Percentiles rank a stretch among this genome's conserved stretches.
phyloP scores from a whole-genome alignment of 371 early-diverging fungal species.

The Apophysomyces ossiformis region DNA sequence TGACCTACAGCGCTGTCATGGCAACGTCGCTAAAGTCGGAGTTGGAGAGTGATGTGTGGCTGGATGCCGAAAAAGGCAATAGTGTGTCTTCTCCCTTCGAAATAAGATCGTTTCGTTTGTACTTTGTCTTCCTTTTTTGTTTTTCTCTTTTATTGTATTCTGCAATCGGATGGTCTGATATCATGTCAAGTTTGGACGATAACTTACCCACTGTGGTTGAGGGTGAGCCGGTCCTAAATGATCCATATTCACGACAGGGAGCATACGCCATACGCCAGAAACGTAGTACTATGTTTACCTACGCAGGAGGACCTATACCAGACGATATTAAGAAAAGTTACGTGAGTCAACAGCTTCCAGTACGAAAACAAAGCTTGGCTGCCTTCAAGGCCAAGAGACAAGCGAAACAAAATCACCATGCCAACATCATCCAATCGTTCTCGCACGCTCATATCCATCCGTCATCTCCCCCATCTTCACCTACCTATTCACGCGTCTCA shows the following conservation, averaged over 20 bases:
- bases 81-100: not conserved
- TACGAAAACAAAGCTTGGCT: slow-evolving; percentile 50
- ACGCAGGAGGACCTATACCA: slow-evolving; percentile 34
- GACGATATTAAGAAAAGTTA: slow-evolving; percentile 43
- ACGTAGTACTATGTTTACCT: slow-evolving; percentile 1
- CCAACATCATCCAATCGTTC: not conserved
- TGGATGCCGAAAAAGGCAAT: slow-evolving; percentile 6
- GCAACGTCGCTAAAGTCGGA: too few species aligned
- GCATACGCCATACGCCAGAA: slow-evolving; percentile 19
- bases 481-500: slow-evolving; percentile 1
- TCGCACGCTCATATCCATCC: not conserved
- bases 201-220: slow-evolving; percentile 8
- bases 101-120: slow-evolving; percentile 4
- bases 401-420: not conserved
- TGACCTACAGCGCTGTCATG: too few species aligned
- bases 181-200: not conserved
- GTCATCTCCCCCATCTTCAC: slow-evolving; percentile 2
- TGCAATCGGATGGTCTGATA: slow-evolving; percentile 3
- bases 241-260: slow-evolving; percentile 22
- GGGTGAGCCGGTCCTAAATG: not conserved
- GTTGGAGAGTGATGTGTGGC: not conserved
- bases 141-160: not conserved
- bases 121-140: not conserved
- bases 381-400: slow-evolving; percentile 22
- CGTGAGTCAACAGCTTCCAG: slow-evolving; percentile 46